phyloP scores from a whole-genome alignment of 2,329 filamentous ascomycete species.

The Trichoderma sp. region DNA sequence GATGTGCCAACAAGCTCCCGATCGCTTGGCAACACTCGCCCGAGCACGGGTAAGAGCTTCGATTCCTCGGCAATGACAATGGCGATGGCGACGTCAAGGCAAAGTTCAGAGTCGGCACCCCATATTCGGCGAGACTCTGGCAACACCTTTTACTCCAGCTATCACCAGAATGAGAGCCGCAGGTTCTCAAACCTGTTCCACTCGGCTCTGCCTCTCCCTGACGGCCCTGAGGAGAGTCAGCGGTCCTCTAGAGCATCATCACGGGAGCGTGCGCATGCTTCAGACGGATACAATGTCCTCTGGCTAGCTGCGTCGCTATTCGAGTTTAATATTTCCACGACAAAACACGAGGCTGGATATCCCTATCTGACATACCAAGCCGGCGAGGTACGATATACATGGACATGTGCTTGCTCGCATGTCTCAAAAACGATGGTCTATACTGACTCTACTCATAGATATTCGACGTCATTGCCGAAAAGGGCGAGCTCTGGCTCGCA shows the following conservation, averaged over 20 bases:
- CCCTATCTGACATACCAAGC: slow-evolving; percentile 94
- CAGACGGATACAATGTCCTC: slow-evolving; percentile 69
- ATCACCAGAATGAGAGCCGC: slow-evolving; percentile 48
- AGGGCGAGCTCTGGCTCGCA: slow-evolving; percentile 95
- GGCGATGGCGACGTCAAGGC: slow-evolving; percentile 45
- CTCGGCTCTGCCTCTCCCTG: slow-evolving; percentile 80
- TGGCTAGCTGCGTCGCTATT: slow-evolving; percentile 94
- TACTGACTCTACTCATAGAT: slow-evolving; percentile 51
- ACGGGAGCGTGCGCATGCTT: slow-evolving; percentile 55
- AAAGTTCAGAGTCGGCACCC: slow-evolving; percentile 54
- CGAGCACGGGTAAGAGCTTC: slow-evolving; percentile 62
- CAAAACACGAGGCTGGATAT: slow-evolving; percentile 90
- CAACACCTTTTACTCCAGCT: slow-evolving; percentile 55
- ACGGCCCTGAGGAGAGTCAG: slow-evolving; percentile 58
- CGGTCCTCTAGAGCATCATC: slow-evolving; percentile 62
- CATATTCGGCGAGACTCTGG: slow-evolving; percentile 56
- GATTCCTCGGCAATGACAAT: slow-evolving; percentile 47
- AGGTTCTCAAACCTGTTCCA: slow-evolving; percentile 80
- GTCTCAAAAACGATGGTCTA: neutral
- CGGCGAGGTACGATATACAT: slow-evolving; percentile 66
- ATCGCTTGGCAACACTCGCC: slow-evolving; percentile 51
- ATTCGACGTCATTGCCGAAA: slow-evolving; percentile 91
- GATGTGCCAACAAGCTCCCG: slow-evolving; percentile 55
- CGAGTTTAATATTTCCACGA: slow-evolving; percentile 94
- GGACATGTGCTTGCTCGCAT: neutral